A percentile compares a stretch with the other conserved stretches of the same genome.
These are phyloP conservation scores for Linum tenue DNA, from an alignment of 345 rosid species.

Conservation along the genomic window DNA sequence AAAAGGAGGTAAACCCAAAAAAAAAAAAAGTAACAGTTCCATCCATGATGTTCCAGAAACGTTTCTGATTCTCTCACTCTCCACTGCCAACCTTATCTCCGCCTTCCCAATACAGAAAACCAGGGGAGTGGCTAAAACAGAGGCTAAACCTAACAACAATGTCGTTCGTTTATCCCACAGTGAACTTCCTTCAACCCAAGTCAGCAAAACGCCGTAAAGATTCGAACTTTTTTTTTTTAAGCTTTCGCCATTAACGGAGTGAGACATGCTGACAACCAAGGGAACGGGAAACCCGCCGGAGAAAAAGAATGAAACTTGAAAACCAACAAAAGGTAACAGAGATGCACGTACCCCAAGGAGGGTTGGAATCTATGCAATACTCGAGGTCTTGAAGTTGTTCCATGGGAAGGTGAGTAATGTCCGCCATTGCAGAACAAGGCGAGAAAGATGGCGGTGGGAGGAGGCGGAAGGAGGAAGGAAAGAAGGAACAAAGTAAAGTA, in stretches of 20 bases:
- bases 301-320: neutral
- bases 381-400: slow-evolving; percentile 33
- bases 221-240: no score
- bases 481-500: slow-evolving; percentile 5
- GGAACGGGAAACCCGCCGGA: no score
- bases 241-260: no score
- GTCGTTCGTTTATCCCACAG: no score
- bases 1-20: no score
- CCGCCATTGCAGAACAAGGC: slow-evolving; percentile 16
- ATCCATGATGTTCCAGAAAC: neutral
- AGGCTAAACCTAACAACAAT: no score
- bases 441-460: neutral
- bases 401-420: slow-evolving; percentile 25
- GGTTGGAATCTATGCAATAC: slow-evolving; percentile 31
- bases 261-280: no score
- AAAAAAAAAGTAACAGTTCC: neutral
- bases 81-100: neutral
- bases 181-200: no score
- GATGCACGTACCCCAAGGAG: slow-evolving; percentile 27
- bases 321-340: neutral
- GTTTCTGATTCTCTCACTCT: no score
- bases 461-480: neutral
- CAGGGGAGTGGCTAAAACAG: no score
- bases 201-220: no score
- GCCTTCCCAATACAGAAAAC: no score